Conservation (phyloP, 768 basidiomycete genomes). For the Favolaschia claudopus region DNA sequence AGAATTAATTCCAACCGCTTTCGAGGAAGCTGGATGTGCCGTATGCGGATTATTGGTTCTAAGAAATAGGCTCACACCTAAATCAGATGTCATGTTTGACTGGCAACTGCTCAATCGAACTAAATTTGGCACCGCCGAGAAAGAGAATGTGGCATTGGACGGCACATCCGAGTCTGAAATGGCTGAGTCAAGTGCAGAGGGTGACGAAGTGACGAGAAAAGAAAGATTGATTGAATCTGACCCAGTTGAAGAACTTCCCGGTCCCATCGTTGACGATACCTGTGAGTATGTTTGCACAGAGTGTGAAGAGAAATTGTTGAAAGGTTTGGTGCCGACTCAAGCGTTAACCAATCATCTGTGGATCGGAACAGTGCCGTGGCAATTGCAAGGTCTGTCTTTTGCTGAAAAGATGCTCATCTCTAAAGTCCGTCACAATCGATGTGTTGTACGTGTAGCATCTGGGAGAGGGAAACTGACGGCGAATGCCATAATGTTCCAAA, state of each 20-base stretch:
- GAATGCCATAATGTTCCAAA: slow-evolving; percentile 40
- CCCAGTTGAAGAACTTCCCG: slow-evolving; percentile 4
- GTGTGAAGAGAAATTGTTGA: slow-evolving; percentile 16
- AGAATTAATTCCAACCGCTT: no score
- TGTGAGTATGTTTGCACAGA: slow-evolving; percentile 24
- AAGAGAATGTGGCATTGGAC: no score
- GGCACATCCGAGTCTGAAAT: no score
- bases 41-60: no score
- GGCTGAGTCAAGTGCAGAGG: no score
- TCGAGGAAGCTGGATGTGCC: no score
- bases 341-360: slow-evolving; percentile 45
- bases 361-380: slow-evolving; percentile 47
- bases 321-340: slow-evolving; percentile 27
- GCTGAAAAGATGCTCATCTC: no score
- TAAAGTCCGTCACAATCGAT: no score
- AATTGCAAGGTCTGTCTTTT: no score
- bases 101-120: not conserved
- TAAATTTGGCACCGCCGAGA: no score
- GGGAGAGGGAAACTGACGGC: slow-evolving; percentile 43
- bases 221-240: slow-evolving; percentile 14
- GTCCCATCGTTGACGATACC: slow-evolving; percentile 24
- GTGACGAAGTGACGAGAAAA: not conserved
- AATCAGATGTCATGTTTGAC: no score
- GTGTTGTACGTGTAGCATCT: slow-evolving; percentile 36
- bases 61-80: no score